Evolutionary conservation across 345 rosid species (phyloP), one percentile per base, ranked within the genome.

Genomic region (Hibiscus syriacus): DNA sequence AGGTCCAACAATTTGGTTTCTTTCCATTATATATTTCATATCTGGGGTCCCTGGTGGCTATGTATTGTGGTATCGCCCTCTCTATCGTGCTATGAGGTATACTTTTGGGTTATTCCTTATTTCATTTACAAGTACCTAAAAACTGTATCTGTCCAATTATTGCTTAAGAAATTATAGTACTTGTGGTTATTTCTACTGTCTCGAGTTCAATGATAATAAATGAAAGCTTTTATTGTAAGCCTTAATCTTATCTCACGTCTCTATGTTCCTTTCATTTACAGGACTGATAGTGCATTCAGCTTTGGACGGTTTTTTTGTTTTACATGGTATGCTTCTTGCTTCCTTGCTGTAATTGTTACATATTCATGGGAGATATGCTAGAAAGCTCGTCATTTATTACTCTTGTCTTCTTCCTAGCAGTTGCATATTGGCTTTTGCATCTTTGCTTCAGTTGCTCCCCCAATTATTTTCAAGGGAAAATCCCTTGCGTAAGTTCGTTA

Each of bases 41-140:
- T 68, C 96, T 0, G 99, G 97, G 64, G 89, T 80, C 79, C 99
- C 99, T 73, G 98, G 97, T 48, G 97, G 80, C 56, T 95, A 95
- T 62, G 84, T 88, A 63, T 38, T 82, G 71, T 95, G 99, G 99
- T 92, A 95, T 76, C 92, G 92, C 67, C 99, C 99, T 64, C 87
- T 95, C 46, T 95, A 95, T 75, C 87, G 96, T 74, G 99, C 99
- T 72, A 88, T 90, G 84, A 92, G 99, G 99, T 95, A 90, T 66
- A 22, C 26, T 66, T 43, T 64, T 41, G 36, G 53, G 20, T 50
- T 49, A 38, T 62, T 10, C 48, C 52, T 53, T 26, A 22, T 29
- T 29, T 72, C 56, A 19, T 49, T 49, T 50, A 17, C 54, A 49
- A 49, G 54, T 19, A 19, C 7, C 23, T 19, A 17, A 49, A 49